Evolutionary conservation across 2,329 filamentous ascomycete species (phyloP).

Genomic region (Dothidotthia symphoricarpi): DNA sequence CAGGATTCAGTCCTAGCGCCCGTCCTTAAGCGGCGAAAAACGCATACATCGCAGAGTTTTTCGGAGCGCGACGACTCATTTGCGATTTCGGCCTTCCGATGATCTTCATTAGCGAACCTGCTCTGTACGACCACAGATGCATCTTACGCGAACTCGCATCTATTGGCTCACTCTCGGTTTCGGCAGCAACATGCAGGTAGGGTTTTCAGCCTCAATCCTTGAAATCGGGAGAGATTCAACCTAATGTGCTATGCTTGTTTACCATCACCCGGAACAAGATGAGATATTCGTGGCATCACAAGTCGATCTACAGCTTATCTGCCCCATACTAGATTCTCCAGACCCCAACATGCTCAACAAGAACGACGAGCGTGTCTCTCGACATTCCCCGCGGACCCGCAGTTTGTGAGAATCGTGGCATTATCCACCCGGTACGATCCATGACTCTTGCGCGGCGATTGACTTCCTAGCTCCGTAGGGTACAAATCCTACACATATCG

Average conservation of each 20-base stretch:
- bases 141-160: background rate
- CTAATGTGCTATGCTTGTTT: background rate
- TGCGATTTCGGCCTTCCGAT: constrained; percentile 14
- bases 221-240: constrained; percentile 3
- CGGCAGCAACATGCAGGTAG: background rate
- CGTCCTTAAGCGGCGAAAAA: constrained; percentile 22
- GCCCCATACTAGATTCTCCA: no score
- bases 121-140: constrained; percentile 2
- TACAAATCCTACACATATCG: no score
- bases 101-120: constrained; percentile 6
- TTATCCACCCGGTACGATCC: no score
- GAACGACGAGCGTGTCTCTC: no score
- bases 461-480: no score
- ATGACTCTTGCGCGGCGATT: no score
- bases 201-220: constrained; percentile 12
- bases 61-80: constrained; percentile 25
- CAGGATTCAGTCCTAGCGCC: constrained; percentile 19
- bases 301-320: no score
- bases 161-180: constrained; percentile 19
- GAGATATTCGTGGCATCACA: no score
- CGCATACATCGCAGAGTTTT: constrained; percentile 21
- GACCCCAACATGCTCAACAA: no score
- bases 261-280: no score
- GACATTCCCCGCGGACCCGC: no score
- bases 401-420: no score